Evolutionary conservation across 2,329 filamentous ascomycete genomes (phyloP), one percentile per base, ranked within the genome.

Genomic region (Hirsutella rhossiliensis): DNA sequence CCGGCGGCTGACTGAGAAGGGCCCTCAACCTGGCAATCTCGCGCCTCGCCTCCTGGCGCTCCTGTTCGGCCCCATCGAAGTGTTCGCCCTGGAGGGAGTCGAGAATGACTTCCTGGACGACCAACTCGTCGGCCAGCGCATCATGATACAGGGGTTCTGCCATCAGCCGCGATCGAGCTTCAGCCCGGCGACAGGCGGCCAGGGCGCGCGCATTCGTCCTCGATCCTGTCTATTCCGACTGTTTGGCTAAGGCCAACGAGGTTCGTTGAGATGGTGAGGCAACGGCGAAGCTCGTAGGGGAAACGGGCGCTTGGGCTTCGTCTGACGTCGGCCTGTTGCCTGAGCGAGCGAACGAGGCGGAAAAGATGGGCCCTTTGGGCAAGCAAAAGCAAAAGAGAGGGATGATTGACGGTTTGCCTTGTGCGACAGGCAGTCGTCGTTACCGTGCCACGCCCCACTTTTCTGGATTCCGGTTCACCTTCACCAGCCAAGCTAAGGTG

Each of bases 101-200:
- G 3, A 73, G 56, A 18, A 73, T 60, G 41, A 66, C 64, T 40
- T 57, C 57, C 46, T 71, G 64, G 18, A 71, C 58, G 29, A 52
- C 57, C 47, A 73, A 54, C 44, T 72, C 68, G 40, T 69, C 65
- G 17, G 49, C 50, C 18, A 71, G 50, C 17, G 53, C 55, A 40
- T 57, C 52, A 17, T 59, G 40, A 11, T 44, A 49, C 45, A 49
- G 48, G 17, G 50, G 41, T 5, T 48, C 44, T 38, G 41, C 43
- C 45, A 39, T 47, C 38, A 38, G 48, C 40, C 40, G 47, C 49
- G 52, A 48, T 51, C 20, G 37, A 50, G 43, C 18, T 12, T 44
- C 23, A 42, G 37, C 37, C 18, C 40, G 42, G 41, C 41, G 37
- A 34, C 47, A 45, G 47, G 47, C 47, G 43, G 45, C 23, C 38